Evolutionary conservation across 495 filamentous ascomycete species (phyloP).

Genomic region (Pseudomonodictys pantanalensis): DNA sequence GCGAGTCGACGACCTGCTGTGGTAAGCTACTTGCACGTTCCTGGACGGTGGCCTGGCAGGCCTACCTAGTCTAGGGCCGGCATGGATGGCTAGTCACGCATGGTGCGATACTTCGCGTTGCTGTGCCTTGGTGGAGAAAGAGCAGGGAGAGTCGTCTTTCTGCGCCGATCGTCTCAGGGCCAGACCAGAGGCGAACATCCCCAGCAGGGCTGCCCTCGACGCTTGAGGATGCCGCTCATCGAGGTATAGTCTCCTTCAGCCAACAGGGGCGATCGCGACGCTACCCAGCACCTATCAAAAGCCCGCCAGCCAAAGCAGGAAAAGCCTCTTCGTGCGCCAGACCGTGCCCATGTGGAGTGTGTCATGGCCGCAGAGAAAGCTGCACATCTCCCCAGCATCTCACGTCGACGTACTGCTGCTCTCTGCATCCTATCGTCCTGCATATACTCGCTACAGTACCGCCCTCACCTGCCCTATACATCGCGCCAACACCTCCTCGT

Average conservation of each 20-base stretch:
- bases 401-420: neutral
- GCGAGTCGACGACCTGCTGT: neutral
- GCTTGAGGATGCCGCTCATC: constrained; percentile 6
- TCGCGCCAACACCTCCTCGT: neutral
- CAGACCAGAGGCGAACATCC: constrained; percentile 19
- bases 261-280: constrained; percentile 21
- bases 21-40: neutral
- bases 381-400: constrained; percentile 1
- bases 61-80: neutral
- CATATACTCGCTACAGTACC: too few species aligned
- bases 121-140: too few species aligned
- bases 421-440: neutral
- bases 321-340: constrained; percentile 28
- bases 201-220: constrained; percentile 21
- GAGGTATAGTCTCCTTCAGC: constrained; percentile 6
- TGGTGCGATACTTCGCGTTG: too few species aligned
- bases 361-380: constrained; percentile 28
- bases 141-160: neutral
- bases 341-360: constrained; percentile 17
- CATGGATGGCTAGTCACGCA: neutral
- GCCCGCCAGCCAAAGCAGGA: constrained; percentile 19
- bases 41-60: neutral
- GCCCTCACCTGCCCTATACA: neutral
- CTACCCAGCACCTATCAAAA: neutral
- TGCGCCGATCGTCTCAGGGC: constrained; percentile 31